Percentiles rank a stretch among this genome's conserved stretches.
Conservation (phyloP, 805 yeast species). For the Limtongia smithiae region DNA sequence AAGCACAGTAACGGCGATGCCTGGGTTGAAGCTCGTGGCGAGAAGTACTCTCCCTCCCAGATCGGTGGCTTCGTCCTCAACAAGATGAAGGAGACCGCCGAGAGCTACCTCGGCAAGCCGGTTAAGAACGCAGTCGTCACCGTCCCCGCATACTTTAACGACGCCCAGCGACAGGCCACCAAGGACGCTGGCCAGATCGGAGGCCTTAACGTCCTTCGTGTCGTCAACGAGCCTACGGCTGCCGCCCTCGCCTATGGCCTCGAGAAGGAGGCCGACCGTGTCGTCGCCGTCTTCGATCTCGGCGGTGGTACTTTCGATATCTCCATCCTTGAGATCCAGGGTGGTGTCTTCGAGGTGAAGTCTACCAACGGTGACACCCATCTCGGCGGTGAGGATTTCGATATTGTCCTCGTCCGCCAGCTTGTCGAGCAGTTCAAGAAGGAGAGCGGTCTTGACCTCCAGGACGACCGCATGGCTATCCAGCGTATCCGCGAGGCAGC, state of each 20-base stretch:
- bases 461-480: constrained; percentile 67
- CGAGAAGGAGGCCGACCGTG: constrained; percentile 69
- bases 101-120: constrained; percentile 80
- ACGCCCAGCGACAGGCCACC: constrained; percentile 89
- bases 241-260: constrained; percentile 95
- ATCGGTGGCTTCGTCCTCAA: constrained; percentile 89
- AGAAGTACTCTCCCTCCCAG: constrained; percentile 89
- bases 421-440: constrained; percentile 75
- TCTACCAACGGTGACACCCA: constrained; percentile 96
- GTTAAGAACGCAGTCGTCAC: constrained; percentile 88
- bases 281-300: constrained; percentile 92
- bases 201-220: constrained; percentile 85
- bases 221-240: constrained; percentile 87
- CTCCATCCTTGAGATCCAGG: constrained; percentile 92
- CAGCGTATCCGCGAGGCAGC: constrained; percentile 87
- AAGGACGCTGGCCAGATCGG: constrained; percentile 98
- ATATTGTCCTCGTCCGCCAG: constrained; percentile 79
- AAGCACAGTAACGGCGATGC: constrained; percentile 93
- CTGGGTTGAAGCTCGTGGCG: constrained; percentile 88
- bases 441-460: constrained; percentile 64
- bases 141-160: constrained; percentile 87
- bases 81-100: constrained; percentile 99
- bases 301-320: constrained; percentile 99
- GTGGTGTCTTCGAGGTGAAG: constrained; percentile 97
- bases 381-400: constrained; percentile 91